These are phyloP conservation scores for Coemansia sp. DNA, from an alignment of 192 early-diverging fungal species.

Conservation along the genomic window DNA sequence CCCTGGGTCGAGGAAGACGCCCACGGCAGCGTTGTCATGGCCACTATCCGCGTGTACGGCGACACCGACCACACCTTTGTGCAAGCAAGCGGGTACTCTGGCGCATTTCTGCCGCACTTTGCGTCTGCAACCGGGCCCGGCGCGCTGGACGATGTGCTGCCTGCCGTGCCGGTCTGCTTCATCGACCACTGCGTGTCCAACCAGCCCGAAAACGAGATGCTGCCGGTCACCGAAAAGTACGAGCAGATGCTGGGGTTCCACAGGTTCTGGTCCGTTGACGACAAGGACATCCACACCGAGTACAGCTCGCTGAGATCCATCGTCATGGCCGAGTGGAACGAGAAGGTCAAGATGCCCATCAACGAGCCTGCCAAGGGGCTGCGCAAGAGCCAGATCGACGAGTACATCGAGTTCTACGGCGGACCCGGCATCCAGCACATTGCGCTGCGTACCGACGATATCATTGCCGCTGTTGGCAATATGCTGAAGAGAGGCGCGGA, in stretches of 20 bases:
- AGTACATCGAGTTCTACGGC: constrained; percentile 59
- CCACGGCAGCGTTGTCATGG: constrained; percentile 86
- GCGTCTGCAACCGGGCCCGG: constrained; percentile 37
- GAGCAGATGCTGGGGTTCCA: constrained; percentile 93
- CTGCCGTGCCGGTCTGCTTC: constrained; percentile 65
- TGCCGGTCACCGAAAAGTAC: constrained; percentile 80
- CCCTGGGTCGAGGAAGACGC: constrained; percentile 84
- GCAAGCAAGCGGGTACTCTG: constrained; percentile 78
- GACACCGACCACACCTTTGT: constrained; percentile 97
- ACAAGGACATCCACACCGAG: constrained; percentile 93
- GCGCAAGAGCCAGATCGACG: constrained; percentile 94
- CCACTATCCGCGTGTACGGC: constrained; percentile 90
- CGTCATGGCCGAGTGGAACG: constrained; percentile 92
- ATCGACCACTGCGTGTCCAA: constrained; percentile 97
- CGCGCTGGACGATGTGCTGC: constrained; percentile 64
- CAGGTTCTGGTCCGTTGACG: constrained; percentile 98
- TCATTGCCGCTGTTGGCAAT: constrained; percentile 79
- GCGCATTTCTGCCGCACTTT: constrained; percentile 86
- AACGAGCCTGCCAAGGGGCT: constrained; percentile 94
- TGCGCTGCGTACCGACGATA: constrained; percentile 86
- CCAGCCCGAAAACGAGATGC: constrained; percentile 92
- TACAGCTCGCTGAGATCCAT: constrained; percentile 92
- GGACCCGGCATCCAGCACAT: constrained; percentile 91
- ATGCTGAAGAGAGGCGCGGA: constrained; percentile 85
- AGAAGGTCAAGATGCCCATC: constrained; percentile 95